These are phyloP conservation scores for Fusarium siculi DNA, from an alignment of 2,329 filamentous ascomycete species.

Conservation along the genomic window DNA sequence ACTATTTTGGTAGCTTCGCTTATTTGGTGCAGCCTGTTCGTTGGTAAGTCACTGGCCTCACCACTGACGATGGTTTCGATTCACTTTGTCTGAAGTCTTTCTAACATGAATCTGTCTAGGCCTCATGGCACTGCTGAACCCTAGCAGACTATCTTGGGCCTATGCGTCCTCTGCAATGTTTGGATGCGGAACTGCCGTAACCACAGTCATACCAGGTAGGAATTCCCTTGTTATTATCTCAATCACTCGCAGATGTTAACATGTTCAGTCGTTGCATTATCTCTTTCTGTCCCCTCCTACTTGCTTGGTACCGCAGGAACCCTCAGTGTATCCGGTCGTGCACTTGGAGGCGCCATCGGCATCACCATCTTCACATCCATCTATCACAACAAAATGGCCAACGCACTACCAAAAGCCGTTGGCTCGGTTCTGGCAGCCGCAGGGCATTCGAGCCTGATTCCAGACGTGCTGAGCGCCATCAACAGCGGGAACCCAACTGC, in stretches of 20 bases:
- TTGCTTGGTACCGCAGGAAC: neutral
- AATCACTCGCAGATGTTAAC: accelerated
- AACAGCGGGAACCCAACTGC: neutral
- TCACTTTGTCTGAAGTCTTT: too few relatives aligned
- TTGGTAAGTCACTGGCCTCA: neutral
- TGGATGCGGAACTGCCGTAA: neutral
- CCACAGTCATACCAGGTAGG: neutral
- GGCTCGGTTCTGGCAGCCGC: neutral
- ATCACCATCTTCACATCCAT: neutral
- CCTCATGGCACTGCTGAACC: neutral
- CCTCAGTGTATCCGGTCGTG: neutral
- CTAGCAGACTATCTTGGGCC: neutral
- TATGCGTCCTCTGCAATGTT: neutral
- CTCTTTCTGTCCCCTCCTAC: neutral
- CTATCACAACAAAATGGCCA: neutral
- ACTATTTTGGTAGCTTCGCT: neutral
- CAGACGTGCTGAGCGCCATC: neutral
- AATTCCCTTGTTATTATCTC: accelerated
- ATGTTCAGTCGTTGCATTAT: neutral
- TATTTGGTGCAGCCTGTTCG: neutral
- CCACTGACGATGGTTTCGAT: too few relatives aligned
- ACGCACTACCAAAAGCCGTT: neutral
- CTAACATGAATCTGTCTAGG: neutral
- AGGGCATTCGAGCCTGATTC: neutral
- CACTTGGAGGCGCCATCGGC: neutral